A percentile compares a stretch with the other conserved stretches of the same genome.
phyloP scores from a whole-genome alignment of 768 basidiomycete genomes.

The Heimioporus sp. region DNA sequence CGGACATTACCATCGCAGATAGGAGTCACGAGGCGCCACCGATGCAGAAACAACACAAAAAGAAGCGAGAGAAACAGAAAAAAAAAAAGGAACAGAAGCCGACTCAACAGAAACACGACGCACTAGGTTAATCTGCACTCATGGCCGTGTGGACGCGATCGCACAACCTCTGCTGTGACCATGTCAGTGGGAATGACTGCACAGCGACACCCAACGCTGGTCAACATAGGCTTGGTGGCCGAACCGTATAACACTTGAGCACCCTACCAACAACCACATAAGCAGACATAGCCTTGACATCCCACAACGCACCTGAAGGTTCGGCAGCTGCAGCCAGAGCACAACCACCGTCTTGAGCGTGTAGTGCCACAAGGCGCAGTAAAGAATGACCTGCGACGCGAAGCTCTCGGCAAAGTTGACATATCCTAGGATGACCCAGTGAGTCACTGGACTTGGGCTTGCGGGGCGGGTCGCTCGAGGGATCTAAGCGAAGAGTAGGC shows the following conservation, averaged over 20 bases:
- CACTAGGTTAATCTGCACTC: too few relatives aligned
- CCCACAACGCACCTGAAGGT: conserved; percentile 68
- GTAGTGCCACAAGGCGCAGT: conserved; percentile 95
- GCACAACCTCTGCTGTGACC: conserved; percentile 48
- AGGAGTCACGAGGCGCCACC: too few relatives aligned
- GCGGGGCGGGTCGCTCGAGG: conserved; percentile 78
- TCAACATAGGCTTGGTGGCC: too few relatives aligned
- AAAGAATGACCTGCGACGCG: conserved; percentile 78
- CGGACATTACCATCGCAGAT: too few relatives aligned
- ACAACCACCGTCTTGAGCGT: conserved; percentile 90
- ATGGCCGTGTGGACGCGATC: conserved; percentile 42
- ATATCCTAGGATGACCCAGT: conserved; percentile 94
- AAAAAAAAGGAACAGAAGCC: too few relatives aligned
- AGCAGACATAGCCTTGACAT: too few relatives aligned
- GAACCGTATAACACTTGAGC: too few relatives aligned
- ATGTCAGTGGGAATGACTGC: conserved; percentile 48
- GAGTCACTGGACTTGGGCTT: conserved; percentile 93
- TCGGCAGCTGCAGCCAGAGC: conserved; percentile 88
- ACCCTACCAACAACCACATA: too few relatives aligned
- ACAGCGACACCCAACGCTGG: too few relatives aligned
- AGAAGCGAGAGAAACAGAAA: too few relatives aligned
- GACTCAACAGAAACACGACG: too few relatives aligned
- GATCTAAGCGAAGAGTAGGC: conserved; percentile 96
- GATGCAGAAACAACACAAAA: too few relatives aligned
- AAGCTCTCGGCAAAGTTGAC: conserved; percentile 92